phyloP scores from a whole-genome alignment of 202 grass and related monocot genomes.

The Cymbopogon flexuosus region DNA sequence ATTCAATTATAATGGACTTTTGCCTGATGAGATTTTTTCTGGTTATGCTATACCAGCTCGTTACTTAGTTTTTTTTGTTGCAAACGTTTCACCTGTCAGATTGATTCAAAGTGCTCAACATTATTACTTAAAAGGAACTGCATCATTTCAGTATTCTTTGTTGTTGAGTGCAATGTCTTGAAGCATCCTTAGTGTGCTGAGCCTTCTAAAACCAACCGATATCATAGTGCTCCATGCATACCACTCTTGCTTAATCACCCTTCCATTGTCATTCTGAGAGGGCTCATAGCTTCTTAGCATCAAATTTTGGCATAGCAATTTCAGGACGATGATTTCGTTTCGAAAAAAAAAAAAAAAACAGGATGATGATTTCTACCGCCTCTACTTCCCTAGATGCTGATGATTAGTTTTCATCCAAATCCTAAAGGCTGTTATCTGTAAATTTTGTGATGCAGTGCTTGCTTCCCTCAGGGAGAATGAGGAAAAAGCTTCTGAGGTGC shows the following conservation, averaged over 20 bases:
- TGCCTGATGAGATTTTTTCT: neutral
- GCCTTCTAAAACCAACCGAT: constrained; percentile 1
- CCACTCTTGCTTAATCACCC: neutral
- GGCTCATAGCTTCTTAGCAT: neutral
- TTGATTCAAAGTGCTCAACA: too few species aligned
- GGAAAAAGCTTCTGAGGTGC: constrained; percentile 17
- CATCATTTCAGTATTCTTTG: neutral
- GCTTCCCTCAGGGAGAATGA: constrained; percentile 20
- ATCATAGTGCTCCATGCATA: neutral
- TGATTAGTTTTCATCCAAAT: neutral
- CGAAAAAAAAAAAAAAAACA: too few species aligned
- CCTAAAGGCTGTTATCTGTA: neutral
- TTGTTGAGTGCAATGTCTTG: neutral
- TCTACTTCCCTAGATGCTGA: neutral
- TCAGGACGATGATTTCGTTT: neutral
- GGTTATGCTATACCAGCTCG: neutral
- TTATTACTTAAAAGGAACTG: neutral
- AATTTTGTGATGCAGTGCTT: constrained; percentile 29
- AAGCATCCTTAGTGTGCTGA: neutral
- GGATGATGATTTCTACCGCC: neutral
- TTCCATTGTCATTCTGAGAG: neutral
- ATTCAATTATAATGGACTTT: neutral
- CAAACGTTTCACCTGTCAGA: too few species aligned
- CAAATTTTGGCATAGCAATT: constrained; percentile 9
- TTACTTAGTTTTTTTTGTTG: too few species aligned